Evolutionary conservation across 495 filamentous ascomycete genomes (phyloP), one percentile per base, ranked within the genome.

Genomic region (Trichocladium antarcticum): DNA sequence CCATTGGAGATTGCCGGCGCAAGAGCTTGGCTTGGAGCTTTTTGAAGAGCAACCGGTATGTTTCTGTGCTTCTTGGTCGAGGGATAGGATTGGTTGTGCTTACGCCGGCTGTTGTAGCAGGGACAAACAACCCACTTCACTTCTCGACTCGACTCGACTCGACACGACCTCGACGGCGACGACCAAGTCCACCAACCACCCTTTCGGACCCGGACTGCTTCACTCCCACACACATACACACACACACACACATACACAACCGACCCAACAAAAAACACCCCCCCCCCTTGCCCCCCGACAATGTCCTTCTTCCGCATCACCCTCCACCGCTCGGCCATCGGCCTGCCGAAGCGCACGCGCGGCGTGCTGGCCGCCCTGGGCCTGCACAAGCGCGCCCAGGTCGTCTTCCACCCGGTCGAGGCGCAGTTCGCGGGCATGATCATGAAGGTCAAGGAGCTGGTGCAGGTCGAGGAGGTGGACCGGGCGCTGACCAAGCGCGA

Each of bases 271-370:
- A 34, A n/a, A 9, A 40, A 38, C n/a, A n/a, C n/a, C n/a, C n/a
- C n/a, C n/a, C 3, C 37, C 49, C 22, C 27, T 10, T 27, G 19
- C 20, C 21, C 53, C 41, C 8, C 37, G 8, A 77, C 53, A 63
- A 95, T 94, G 87, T 77, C 84, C 50, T 97, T 76, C 76, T 98
- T 97, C 77, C 84, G 87, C 58, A 87, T 99, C 62, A 96, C 89
- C 55, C 86, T 97, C 55, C 73, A 92, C 62, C 89, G 93, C 58
- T 89, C 83, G 50, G 82, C 83, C 51, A 99, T 99, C 69, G 93
- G 93, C 58, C 80, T 99, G 43, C 88, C 93, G 9, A 68, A 79
- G 56, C 81, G 84, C 59, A 84, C 82, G 52, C 77, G 78, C 68
- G 88, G 84, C 56, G 86, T 94, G 43, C 84, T 99, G 42, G 77